Evolutionary conservation across 331 rosid genomes (phyloP).

Genomic region (Pyracantha coccinea): DNA sequence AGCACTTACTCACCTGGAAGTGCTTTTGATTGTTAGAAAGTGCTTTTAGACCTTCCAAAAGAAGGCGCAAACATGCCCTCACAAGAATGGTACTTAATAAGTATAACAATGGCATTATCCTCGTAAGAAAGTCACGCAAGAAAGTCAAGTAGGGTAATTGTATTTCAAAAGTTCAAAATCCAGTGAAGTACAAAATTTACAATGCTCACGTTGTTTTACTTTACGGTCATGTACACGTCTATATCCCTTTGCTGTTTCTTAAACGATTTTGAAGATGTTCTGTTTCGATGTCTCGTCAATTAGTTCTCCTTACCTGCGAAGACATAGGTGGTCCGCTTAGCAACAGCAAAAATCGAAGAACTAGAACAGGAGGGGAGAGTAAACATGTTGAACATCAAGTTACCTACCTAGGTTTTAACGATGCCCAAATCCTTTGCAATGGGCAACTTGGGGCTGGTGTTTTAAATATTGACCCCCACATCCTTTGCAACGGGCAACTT

Average conservation of each 20-base stretch:
- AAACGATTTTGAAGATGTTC: not conserved
- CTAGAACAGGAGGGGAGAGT: not conserved
- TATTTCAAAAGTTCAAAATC: not conserved
- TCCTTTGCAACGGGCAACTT: conserved; percentile 9
- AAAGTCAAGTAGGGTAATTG: not conserved
- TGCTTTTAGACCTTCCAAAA: not conserved
- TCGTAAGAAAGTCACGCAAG: not conserved
- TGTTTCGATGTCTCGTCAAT: not conserved
- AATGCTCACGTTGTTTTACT: not conserved
- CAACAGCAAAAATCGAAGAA: not conserved
- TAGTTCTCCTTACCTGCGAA: conserved; percentile 7
- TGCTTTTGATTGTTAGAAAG: not conserved
- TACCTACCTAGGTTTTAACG: not conserved
- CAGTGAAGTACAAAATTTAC: not conserved
- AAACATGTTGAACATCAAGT: not conserved
- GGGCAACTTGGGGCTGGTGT: conserved; percentile 20
- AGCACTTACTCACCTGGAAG: not conserved
- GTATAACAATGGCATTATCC: not conserved
- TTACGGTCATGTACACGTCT: not conserved
- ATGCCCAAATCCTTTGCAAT: conserved; percentile 37
- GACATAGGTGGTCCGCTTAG: not conserved
- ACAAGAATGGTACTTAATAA: not conserved
- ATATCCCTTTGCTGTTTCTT: not conserved
- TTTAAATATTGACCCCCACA: not conserved
- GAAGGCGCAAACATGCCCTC: not conserved